Evolutionary conservation across 2,329 filamentous ascomycete species (phyloP).

Genomic region (Pyrenophora teres): DNA sequence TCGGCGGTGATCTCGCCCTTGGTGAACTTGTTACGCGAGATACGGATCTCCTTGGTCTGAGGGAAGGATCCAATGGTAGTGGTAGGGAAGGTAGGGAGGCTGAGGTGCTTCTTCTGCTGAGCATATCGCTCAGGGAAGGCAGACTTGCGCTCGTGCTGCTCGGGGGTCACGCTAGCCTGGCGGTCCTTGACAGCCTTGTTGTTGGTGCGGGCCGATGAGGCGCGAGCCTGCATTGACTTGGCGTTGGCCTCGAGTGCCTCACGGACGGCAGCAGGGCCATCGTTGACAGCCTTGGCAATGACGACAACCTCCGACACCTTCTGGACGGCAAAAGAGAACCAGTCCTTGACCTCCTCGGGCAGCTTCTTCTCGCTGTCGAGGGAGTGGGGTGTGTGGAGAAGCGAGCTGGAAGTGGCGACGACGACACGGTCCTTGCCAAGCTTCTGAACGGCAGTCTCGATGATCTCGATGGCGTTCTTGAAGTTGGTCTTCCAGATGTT

Average conservation of each 20-base stretch:
- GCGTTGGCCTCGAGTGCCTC: slow-evolving; percentile 95
- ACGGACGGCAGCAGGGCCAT: slow-evolving; percentile 83
- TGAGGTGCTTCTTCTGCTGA: slow-evolving; percentile 89
- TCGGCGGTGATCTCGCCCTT: slow-evolving; percentile 93
- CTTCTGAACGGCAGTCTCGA: slow-evolving; percentile 90
- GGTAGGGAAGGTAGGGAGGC: slow-evolving; percentile 95
- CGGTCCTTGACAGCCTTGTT: slow-evolving; percentile 96
- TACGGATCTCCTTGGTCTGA: slow-evolving; percentile 97
- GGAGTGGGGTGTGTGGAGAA: slow-evolving; percentile 98
- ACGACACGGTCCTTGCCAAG: slow-evolving; percentile 97
- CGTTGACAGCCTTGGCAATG: slow-evolving; percentile 95
- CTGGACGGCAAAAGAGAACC: slow-evolving; percentile 98
- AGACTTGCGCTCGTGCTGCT: slow-evolving; percentile 92
- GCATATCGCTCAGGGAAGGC: slow-evolving; percentile 83
- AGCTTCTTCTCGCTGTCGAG: slow-evolving; percentile 99
- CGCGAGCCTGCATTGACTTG: slow-evolving; percentile 88
- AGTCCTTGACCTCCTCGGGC: slow-evolving; percentile 88
- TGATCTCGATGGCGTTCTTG: slow-evolving; percentile 87
- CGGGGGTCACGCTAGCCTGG: slow-evolving; percentile 81
- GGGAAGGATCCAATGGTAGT: slow-evolving; percentile 99
- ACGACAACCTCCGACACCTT: slow-evolving; percentile 89
- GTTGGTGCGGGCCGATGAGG: slow-evolving; percentile 93
- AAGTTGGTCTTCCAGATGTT: slow-evolving; percentile 99
- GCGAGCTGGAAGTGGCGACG: slow-evolving; percentile 93
- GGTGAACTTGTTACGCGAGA: slow-evolving; percentile 97